Base-by-base conservation (phyloP, 192 early-diverging fungal genomes). In the Pilobolus umbonatus region DNA sequence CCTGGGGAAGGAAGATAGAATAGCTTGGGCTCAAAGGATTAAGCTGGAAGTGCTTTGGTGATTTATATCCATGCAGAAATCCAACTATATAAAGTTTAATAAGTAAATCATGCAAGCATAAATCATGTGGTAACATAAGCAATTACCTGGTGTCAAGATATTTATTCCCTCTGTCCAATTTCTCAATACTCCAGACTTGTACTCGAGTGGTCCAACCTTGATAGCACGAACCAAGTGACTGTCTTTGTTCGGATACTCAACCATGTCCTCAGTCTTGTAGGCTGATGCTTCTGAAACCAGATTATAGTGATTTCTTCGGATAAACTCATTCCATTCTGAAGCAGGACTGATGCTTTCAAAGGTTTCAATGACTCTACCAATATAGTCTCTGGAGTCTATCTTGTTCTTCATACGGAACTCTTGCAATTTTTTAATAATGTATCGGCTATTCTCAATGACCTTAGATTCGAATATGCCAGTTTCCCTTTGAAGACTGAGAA, bases 71-170 rank as follows among this genome's bases (percentile, higher is more conserved):
- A 50, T 65, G 62, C 14, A 65, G 47, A 11, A 32, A 65, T 5
- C 62, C 62, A 34, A 38, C 56, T 43, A 35, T 30, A 48, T 2
- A 34, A 21, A 58, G n/a, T 19, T n/a, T 19, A 44, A 29, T 29
- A 43, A 32, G 8, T 45, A 21, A 31, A 31, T 34, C 26, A 19
- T 36, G 39, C 14, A 42, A 42, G 3, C n/a, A 40, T 38, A 42
- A 17, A 9, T 34, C 29, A 32, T 35, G 14, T 52, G 14, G n/a
- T n/a, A n/a, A n/a, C n/a, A n/a, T 48, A 14, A 22, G 15, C 7
- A 56, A 38, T 59, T 69, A 69, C 68, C 42, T 29, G 71, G 62
- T 7, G 78, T 75, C n/a, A 80, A 31, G n/a, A 77, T 68, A 65
- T 73, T 77, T 40, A 62, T 64, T 3, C 71, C 62, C 7, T 77